Percentiles rank a stretch among this genome's conserved stretches.
These are phyloP conservation scores for Candida oleophila DNA, from an alignment of 805 yeast genomes.

Conservation along the genomic window DNA sequence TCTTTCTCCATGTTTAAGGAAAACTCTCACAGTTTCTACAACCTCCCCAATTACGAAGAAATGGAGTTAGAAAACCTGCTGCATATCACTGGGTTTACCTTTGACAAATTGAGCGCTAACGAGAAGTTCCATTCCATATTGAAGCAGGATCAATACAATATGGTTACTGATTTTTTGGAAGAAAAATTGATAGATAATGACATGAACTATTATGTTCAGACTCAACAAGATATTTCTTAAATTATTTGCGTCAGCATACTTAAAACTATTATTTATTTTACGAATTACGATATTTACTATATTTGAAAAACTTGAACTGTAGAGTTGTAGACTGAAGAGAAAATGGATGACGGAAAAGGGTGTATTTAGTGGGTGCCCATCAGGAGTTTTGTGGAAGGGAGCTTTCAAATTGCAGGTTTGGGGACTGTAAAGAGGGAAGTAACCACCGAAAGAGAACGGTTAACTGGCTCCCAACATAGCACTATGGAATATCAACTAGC, in stretches of 20 bases:
- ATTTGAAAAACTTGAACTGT: neutral
- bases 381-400: no score
- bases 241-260: neutral
- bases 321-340: no score
- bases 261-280: neutral
- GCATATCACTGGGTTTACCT: slow-evolving; percentile 16
- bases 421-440: no score
- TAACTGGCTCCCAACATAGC: no score
- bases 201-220: slow-evolving; percentile 29
- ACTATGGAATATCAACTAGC: no score
- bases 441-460: no score
- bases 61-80: slow-evolving; percentile 4
- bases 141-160: slow-evolving; percentile 38
- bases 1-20: slow-evolving; percentile 9
- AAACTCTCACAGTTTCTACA: slow-evolving; percentile 24
- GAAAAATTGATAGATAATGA: slow-evolving; percentile 40
- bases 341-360: no score
- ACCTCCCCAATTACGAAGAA: slow-evolving; percentile 29
- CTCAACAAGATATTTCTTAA: neutral
- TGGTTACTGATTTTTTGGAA: slow-evolving; percentile 40
- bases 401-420: no score
- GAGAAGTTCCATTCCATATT: slow-evolving; percentile 21
- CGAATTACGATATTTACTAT: neutral
- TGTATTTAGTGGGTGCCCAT: no score
- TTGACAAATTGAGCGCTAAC: slow-evolving; percentile 13